phyloP scores from a whole-genome alignment of 1,139 yeast genomes.

The Eremothecium sinecaudum region DNA sequence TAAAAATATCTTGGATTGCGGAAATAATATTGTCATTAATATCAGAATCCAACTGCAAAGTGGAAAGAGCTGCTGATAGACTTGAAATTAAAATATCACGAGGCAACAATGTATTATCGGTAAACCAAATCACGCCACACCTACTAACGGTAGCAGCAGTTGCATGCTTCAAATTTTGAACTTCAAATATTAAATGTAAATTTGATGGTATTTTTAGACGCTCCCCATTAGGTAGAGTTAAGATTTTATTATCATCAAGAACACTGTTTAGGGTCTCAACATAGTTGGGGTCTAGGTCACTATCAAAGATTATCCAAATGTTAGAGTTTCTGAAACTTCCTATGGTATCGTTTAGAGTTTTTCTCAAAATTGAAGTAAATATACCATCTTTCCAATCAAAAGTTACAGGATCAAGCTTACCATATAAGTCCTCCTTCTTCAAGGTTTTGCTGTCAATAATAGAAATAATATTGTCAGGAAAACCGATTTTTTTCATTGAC shows the following conservation, averaged over 20 bases:
- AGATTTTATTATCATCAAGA: constrained; percentile 71
- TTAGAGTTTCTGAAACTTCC: constrained; percentile 46
- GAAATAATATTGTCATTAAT: constrained; percentile 1
- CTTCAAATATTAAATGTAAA: constrained; percentile 67
- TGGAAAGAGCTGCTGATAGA: constrained; percentile 9
- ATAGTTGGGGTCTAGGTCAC: constrained; percentile 93
- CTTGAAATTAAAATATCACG: constrained; percentile 21
- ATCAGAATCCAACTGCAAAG: not conserved
- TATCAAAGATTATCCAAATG: constrained; percentile 82
- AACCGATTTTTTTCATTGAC: constrained; percentile 36
- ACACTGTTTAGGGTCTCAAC: constrained; percentile 87
- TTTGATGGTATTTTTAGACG: constrained; percentile 58
- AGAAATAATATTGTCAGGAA: constrained; percentile 35
- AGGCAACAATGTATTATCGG: constrained; percentile 31
- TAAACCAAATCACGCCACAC: constrained; percentile 84
- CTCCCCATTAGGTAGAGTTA: constrained; percentile 88
- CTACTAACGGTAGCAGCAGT: constrained; percentile 91
- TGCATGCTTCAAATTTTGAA: constrained; percentile 52
- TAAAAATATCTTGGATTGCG: constrained; percentile 3
- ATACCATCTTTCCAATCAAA: constrained; percentile 93
- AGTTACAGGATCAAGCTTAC: constrained; percentile 62
- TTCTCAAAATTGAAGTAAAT: constrained; percentile 59
- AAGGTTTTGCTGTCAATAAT: constrained; percentile 69
- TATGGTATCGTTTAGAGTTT: constrained; percentile 45
- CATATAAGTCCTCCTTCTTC: constrained; percentile 59